Evolutionary conservation across 1,284 basidiomycete genomes (phyloP), one percentile per base, ranked within the genome.

Genomic region (Cryptococcus hybrid): DNA sequence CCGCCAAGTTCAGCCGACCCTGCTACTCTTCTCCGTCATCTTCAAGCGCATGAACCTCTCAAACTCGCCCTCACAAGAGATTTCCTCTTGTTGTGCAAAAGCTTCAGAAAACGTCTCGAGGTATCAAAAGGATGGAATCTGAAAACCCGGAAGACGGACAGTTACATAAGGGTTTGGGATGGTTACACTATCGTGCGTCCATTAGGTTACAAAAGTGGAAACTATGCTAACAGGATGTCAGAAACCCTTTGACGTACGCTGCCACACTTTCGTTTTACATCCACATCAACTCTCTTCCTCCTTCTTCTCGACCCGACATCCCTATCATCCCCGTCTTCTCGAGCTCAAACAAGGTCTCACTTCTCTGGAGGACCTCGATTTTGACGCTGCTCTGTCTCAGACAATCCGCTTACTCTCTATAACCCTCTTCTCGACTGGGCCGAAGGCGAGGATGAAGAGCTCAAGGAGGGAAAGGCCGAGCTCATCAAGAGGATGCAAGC

Each of bases 191-290:
- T 59, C 79, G 76, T 77, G 49, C 66, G 75, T 49, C 24, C 46
- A 15, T 30, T 47, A 35, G 36, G 12, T 15, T 11, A 8, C 36
- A 2, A 24, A 30, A 4, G 12, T 51, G 15, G 12, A n/a, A 8
- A 15, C 15, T 5, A 35, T 37, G n/a, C 39, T 47, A 13, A 47
- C 15, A 4, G 9, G n/a, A 35, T 9, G 44, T 51, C 73, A 92
- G 91, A 97, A 81, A 85, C 91, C 1, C 82, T 96, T 79, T 95
- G 47, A 90, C 93, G 7, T 99, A 99, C 74, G 84, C 89, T 7
- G 90, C 92, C 1, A 88, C 87, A 1, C 86, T 98, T 47, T 89
- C 93, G 0, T 98, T 94, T 80, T 98, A 96, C 80, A 82, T 99
- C 52, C 87, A 94, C 74, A 83, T 99, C 34, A 86, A 90, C 12